Evolutionary conservation across 2,329 filamentous ascomycete genomes (phyloP).

Genomic region (Fusarium scirpi): DNA sequence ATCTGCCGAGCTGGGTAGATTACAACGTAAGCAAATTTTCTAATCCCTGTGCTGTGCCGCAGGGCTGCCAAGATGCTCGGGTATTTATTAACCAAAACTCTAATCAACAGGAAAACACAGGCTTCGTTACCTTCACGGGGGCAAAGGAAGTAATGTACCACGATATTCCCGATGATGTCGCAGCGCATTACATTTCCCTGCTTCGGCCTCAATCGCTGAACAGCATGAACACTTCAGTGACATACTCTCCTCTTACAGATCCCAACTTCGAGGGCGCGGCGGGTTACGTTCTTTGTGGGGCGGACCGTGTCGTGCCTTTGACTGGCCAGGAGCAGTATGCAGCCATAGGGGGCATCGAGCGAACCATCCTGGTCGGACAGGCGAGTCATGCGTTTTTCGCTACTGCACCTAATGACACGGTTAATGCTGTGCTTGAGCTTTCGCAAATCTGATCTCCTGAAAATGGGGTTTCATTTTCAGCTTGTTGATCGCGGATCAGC

Average conservation of each 20-base stretch:
- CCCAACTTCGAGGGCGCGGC: background rate
- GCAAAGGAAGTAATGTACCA: constrained; percentile 15
- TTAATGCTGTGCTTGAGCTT: background rate
- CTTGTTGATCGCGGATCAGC: background rate
- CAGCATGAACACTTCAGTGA: background rate
- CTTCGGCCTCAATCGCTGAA: background rate
- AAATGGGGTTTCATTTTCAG: background rate
- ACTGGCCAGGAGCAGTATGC: constrained; percentile 14
- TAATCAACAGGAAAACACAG: background rate
- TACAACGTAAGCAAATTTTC: background rate
- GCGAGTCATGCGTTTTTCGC: constrained; percentile 20
- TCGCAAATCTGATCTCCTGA: background rate
- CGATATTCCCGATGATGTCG: background rate
- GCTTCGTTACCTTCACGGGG: constrained; percentile 2
- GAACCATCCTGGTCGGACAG: background rate
- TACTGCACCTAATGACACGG: background rate
- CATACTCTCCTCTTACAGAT: constrained; percentile 14
- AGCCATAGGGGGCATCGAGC: background rate
- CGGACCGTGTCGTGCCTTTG: constrained; percentile 1
- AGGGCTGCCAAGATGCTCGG: background rate
- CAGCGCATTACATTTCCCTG: background rate
- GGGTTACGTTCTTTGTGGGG: constrained; percentile 2
- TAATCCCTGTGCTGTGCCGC: background rate
- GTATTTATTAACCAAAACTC: background rate
- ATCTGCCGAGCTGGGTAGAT: background rate